Percentiles rank a stretch among this genome's conserved stretches.
phyloP scores from a whole-genome alignment of 23 red algal genomes.

The Rhodosorus marinus region DNA sequence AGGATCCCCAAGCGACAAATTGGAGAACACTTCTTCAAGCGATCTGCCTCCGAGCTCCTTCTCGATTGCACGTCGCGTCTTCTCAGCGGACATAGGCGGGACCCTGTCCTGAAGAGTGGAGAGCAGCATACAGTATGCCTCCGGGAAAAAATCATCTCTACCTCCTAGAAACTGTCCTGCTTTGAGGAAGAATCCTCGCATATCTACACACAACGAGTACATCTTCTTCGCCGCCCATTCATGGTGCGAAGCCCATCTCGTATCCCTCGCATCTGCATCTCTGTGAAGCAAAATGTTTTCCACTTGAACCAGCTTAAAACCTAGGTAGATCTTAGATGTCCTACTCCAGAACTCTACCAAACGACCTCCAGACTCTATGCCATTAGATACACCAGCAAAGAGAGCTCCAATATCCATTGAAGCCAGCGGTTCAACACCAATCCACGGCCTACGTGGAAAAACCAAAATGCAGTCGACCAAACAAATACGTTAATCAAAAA shows the following conservation, averaged over 20 bases:
- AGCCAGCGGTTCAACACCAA: too few relatives aligned
- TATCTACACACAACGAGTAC: constrained; percentile 6
- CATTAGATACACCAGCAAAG: too few relatives aligned
- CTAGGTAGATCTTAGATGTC: too few relatives aligned
- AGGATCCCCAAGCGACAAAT: background rate
- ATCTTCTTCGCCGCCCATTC: constrained; percentile 6
- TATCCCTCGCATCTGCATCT: background rate
- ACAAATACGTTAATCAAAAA: too few relatives aligned
- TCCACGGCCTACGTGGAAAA: too few relatives aligned
- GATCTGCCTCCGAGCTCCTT: background rate
- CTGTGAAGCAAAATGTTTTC: too few relatives aligned
- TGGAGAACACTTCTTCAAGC: background rate
- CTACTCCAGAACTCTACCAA: too few relatives aligned
- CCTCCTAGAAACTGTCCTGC: constrained; percentile 22
- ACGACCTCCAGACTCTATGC: too few relatives aligned
- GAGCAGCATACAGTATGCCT: background rate
- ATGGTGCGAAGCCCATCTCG: constrained; percentile 1
- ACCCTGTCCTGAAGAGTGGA: background rate
- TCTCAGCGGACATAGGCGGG: background rate
- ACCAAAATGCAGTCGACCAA: too few relatives aligned
- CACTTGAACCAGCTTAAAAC: too few relatives aligned
- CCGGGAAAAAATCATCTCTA: constrained; percentile 7
- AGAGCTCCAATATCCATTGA: too few relatives aligned
- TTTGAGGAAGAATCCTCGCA: constrained; percentile 20
- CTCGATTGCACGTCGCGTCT: too few relatives aligned